A percentile compares a stretch with the other conserved stretches of the same genome.
These are phyloP conservation scores for Mariannaea sp. DNA, from an alignment of 2,329 filamentous ascomycete genomes.

Conservation along the genomic window DNA sequence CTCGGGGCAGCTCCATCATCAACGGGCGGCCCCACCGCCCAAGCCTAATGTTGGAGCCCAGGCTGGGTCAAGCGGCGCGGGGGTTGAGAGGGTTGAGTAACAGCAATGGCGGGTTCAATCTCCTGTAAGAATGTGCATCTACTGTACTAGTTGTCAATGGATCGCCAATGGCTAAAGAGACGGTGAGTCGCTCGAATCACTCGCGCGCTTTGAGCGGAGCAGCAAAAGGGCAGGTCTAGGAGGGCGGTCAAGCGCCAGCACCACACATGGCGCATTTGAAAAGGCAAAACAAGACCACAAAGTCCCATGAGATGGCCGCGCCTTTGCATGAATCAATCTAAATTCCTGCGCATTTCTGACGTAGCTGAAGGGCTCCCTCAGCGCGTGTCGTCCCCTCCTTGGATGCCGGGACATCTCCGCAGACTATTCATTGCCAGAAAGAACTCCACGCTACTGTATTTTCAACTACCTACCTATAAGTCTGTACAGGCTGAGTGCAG, in stretches of 20 bases:
- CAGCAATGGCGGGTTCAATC: too few relatives aligned
- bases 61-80: constrained; percentile 13
- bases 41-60: constrained; percentile 18
- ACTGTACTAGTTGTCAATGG: constrained; percentile 4
- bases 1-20: constrained; percentile 27
- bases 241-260: constrained; percentile 17
- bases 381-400: constrained; percentile 20
- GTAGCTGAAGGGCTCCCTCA: constrained; percentile 10
- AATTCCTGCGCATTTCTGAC: constrained; percentile 12
- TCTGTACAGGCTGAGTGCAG: too few relatives aligned
- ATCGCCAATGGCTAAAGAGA: constrained; percentile 18
- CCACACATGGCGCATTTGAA: constrained; percentile 9
- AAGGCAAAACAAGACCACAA: constrained; percentile 1
- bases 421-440: neutral
- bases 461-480: too few relatives aligned
- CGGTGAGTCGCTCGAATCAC: constrained; percentile 24
- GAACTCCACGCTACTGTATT: constrained; percentile 1
- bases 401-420: constrained; percentile 12
- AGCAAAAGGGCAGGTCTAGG: constrained; percentile 8
- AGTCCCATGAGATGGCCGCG: constrained; percentile 16
- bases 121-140: constrained; percentile 8
- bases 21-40: constrained; percentile 31
- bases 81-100: constrained; percentile 9
- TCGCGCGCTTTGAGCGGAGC: constrained; percentile 4
- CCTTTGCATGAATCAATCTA: constrained; percentile 8